Base-by-base conservation (phyloP, 148 eudicot species). In the Dysphania ambrosioides region DNA sequence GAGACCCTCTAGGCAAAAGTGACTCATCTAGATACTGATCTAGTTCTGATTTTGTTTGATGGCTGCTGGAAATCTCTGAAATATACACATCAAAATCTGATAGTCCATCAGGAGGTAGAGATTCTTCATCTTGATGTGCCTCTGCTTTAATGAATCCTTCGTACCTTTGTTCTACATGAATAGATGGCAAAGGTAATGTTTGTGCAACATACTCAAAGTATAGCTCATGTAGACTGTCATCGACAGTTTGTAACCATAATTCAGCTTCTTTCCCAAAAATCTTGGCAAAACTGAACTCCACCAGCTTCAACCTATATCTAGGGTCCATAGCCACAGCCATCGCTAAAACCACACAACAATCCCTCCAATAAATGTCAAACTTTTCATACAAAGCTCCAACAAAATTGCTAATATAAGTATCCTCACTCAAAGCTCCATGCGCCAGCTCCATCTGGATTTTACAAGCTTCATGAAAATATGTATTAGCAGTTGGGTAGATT, bases 271-370 rank as follows among this genome's bases (percentile, higher is more conserved):
- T 83, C 29, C 89, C 89, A 19, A 82, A 90, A 11, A 88, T 80
- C 66, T 86, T 86, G 26, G 70, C 27, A 73, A 89, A 88, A 75
- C 83, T 82, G 77, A 78, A 89, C 29, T 89, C 85, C 60, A 96
- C 82, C 0, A 87, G 84, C 86, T 83, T 81, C 85, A 85, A 70
- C 78, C 92, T 96, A 75, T 68, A 92, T 72, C 97, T 83, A 2
- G 99, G 99, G 77, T 95, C 99, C 99, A 95, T 87, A 70, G 81
- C 86, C 18, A 84, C 93, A 24, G 97, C 89, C 83, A 84, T 68
- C 4, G 97, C 92, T 24, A 92, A 67, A 38, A 89, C 79, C 72
- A 85, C 75, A 55, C 78, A 70, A 32, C 87, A 84, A 11, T 85
- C 88, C 19, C 83, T 87, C 97, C 97, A 92, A 79, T 89, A 96